Conservation (phyloP, 164 flowering plant species). For the Nelumbo lutea region DNA sequence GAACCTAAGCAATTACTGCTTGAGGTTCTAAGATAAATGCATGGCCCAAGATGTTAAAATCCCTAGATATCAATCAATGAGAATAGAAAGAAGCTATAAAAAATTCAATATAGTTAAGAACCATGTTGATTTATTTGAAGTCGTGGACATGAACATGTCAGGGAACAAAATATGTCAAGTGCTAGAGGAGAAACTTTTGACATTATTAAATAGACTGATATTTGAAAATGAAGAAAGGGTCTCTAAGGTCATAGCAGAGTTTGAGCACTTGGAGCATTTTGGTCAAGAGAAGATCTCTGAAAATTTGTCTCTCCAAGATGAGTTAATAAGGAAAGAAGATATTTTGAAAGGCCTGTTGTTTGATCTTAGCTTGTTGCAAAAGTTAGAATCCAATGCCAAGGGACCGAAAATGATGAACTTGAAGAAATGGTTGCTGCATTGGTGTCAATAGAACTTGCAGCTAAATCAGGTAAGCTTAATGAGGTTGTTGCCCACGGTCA, state of each 20-base stretch:
- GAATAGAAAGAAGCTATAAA: no score
- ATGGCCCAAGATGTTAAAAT: no score
- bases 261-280: conserved; percentile 39
- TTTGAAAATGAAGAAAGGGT: conserved; percentile 26
- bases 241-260: conserved; percentile 35
- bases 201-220: conserved; percentile 29
- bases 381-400: conserved; percentile 60
- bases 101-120: background rate
- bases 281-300: conserved; percentile 42
- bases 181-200: conserved; percentile 18
- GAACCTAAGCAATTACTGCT: no score
- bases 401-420: conserved; percentile 61
- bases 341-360: conserved; percentile 61
- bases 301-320: conserved; percentile 47
- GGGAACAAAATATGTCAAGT: conserved; percentile 21
- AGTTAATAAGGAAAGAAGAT: conserved; percentile 72
- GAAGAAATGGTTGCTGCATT: conserved; percentile 48
- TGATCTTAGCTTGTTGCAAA: conserved; percentile 85
- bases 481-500: conserved; percentile 35
- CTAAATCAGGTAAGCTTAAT: conserved; percentile 47
- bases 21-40: no score
- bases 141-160: conserved; percentile 11
- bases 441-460: conserved; percentile 44
- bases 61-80: no score
- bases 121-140: conserved; percentile 24